Evolutionary conservation across 179 eudicot species (phyloP), one percentile per base, ranked within the genome.

Genomic region (Beta lomatogona): DNA sequence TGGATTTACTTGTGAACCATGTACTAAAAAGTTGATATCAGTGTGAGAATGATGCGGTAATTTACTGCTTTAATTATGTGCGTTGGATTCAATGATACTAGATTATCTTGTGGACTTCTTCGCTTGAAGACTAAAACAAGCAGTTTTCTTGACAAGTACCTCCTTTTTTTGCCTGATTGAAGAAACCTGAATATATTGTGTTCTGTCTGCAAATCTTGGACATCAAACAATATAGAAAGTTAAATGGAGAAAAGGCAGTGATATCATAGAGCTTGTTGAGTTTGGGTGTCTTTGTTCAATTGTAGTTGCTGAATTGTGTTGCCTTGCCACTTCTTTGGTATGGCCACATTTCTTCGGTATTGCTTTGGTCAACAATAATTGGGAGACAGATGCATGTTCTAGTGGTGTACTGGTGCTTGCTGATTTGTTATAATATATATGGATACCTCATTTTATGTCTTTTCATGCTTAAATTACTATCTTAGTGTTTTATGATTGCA

Each of bases 381-480:
- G 65, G 44, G 64, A 58, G 77, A 66, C 77, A 77, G 52, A 55
- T 84, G 66, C 76, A 81, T 81, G 79, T 50, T 84, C 71, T 36
- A 65, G 12, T 61, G 63, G 72, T 68, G 53, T 36, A 65, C 7
- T 61, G 63, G 72, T 68, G 53, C 71, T 15, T 72, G 52, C 5
- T 80, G 45, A 58, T 19, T 31, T 64, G 13, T 65, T 19, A 53
- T 52, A 6, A 58, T 19, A 28, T 77, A 54, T 25, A 61, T 71
- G 71, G 71, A 70, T 44, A 65, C 71, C 66, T 58, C 67, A 54
- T 48, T 57, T 73, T 82, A 73, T 52, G 60, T 85, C 70, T 48
- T 82, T 64, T n/a, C 25, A 19, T 82, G 75, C 18, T 45, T 58
- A 44, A 58, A 31, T 57, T 59, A 50, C 80, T 54, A 41, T 50